Conservation (phyloP, 495 filamentous ascomycete species). For the Alectoria sarmentosa region DNA sequence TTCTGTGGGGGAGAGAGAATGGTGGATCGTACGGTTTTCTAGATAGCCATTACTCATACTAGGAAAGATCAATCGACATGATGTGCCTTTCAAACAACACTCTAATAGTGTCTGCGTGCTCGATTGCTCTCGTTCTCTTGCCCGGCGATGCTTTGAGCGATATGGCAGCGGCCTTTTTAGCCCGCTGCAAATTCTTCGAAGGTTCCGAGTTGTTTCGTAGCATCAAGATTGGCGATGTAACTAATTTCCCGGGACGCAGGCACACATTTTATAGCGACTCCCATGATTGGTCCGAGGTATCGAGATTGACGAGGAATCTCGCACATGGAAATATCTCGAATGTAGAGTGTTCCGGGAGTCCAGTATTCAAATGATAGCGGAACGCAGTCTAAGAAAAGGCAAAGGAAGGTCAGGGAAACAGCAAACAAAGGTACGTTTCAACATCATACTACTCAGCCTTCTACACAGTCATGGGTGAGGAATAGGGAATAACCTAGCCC, state of each 20-base stretch:
- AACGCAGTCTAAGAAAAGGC: not conserved
- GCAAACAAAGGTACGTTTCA: not conserved
- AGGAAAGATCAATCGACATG: not conserved
- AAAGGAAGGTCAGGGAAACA: not conserved
- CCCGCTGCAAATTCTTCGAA: not conserved
- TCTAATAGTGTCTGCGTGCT: not conserved
- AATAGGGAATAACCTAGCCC: not conserved
- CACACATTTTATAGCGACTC: not conserved
- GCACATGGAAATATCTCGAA: not conserved
- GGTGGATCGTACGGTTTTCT: not conserved
- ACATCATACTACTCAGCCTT: not conserved
- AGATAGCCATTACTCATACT: conserved; percentile 3
- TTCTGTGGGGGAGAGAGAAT: not conserved
- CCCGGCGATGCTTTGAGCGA: no score
- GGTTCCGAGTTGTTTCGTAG: not conserved
- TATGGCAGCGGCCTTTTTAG: not conserved
- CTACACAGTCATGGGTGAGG: not conserved
- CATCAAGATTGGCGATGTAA: not conserved
- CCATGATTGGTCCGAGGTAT: not conserved
- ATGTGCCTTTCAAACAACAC: not conserved
- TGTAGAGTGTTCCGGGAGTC: not conserved
- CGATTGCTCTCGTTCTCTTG: not conserved
- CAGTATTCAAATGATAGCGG: not conserved
- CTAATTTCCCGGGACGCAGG: not conserved
- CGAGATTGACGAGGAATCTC: not conserved